Evolutionary conservation across 2,329 filamentous ascomycete genomes (phyloP), one percentile per base, ranked within the genome.

Genomic region (Colletotrichum ledebouriae): DNA sequence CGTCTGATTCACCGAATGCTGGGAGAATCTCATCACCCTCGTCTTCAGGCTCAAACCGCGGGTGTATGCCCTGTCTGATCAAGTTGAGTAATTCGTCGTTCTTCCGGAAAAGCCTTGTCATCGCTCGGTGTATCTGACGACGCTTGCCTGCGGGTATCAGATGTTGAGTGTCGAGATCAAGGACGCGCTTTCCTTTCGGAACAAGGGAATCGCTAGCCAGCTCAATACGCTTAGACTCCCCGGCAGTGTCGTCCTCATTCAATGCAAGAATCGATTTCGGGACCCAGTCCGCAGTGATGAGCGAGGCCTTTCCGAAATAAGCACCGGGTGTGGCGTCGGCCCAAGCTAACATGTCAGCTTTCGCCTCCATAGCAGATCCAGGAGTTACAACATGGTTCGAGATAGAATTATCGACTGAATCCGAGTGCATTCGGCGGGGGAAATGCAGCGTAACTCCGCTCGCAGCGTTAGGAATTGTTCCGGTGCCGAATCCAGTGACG

Each of bases 31-130:
- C 82, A 11, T 81, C 83, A n/a, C 25, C 49, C 50, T 84, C 78
- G 49, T 79, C 76, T 37, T 79, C 80, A 3, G 88, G 90, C 3
- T 90, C 86, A 5, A 87, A 87, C 73, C 85, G 87, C 0, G 80
- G 56, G n/a, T 57, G 33, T 10, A 50, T 9, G 2, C 60, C 71
- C 6, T 68, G 61, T 44, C 70, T 69, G 17, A 63, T 53, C 20
- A n/a, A 7, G 22, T 22, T 6, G 52, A 60, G n/a, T 20, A 47
- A 9, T 70, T 63, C 3, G 71, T 62, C 44, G 39, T 72, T 72
- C 7, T 46, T 59, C 3, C 72, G 76, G 6, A 87, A 73, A 33
- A 83, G 77, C 29, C 76, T 76, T 69, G 78, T 82, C 71, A 87
- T 79, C 0, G 76, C 72, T 5, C 72, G 75, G 61, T 82, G 73